These are phyloP conservation scores for Echium plantagineum DNA, from an alignment of 257 asterid genomes.

Conservation along the genomic window DNA sequence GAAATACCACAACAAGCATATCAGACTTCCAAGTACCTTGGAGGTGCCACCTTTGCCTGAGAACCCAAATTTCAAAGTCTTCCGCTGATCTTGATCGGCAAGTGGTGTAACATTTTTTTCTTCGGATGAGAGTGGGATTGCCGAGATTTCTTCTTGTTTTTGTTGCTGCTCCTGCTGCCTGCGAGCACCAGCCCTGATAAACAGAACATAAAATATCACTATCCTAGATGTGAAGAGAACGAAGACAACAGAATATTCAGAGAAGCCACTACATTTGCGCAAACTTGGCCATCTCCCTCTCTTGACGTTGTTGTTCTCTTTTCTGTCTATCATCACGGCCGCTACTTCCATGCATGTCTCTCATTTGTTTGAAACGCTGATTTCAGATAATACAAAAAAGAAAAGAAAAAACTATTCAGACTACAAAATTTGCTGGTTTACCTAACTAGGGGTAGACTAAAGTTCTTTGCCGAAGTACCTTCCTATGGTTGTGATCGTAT, in stretches of 20 bases:
- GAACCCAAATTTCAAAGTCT: slow-evolving; percentile 80
- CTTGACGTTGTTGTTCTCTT: slow-evolving; percentile 90
- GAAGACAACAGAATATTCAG: not conserved
- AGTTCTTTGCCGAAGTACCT: slow-evolving; percentile 29
- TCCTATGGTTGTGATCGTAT: slow-evolving; percentile 97
- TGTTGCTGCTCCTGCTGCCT: slow-evolving; percentile 63
- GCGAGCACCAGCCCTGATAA: slow-evolving; percentile 64
- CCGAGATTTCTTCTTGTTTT: slow-evolving; percentile 43
- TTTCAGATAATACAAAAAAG: slow-evolving; percentile 7
- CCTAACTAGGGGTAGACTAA: not conserved
- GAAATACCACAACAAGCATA: not conserved
- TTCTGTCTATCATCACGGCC: slow-evolving; percentile 91
- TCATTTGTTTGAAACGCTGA: slow-evolving; percentile 96
- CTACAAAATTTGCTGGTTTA: slow-evolving; percentile 8
- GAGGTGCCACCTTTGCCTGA: slow-evolving; percentile 54
- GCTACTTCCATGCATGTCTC: slow-evolving; percentile 97
- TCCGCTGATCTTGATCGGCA: slow-evolving; percentile 89
- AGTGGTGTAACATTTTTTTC: slow-evolving; percentile 59
- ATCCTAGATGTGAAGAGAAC: not conserved
- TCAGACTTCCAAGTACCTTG: slow-evolving; percentile 34
- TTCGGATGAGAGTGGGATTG: slow-evolving; percentile 21
- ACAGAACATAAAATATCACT: slow-evolving; percentile 6
- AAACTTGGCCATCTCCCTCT: slow-evolving; percentile 85
- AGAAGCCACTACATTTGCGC: slow-evolving; percentile 48
- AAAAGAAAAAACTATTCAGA: slow-evolving; percentile 1